Base-by-base conservation (phyloP, 306 rosid genomes). In the Cicer arietinum region DNA sequence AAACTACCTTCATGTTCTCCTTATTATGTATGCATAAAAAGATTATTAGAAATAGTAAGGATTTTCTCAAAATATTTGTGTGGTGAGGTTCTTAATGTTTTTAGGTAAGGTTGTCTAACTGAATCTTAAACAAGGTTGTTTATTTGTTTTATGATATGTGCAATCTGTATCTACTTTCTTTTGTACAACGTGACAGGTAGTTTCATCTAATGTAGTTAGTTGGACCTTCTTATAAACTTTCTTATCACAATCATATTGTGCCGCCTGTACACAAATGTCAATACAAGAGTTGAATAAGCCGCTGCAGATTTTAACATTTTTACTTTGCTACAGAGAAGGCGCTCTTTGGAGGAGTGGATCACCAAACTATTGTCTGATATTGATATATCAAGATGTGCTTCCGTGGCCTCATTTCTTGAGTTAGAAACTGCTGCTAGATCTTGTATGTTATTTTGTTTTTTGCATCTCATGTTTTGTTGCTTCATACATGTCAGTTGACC, bases 361-460 rank as follows among this genome's bases (percentile, higher is more conserved):
- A 87, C 87, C 54, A 90, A 89, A 85, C 81, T 95, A 71, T 84
- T 95, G 77, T 95, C 91, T 64, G 98, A 95, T 86, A 90, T 92
- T 80, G 91, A 89, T 83, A 57, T 89, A 79, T 92, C 99, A 83
- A 90, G 99, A 85, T 90, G 99, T 41, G 85, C 90, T 84, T 88
- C 84, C 20, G 98, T 92, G 79, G 99, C 98, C 10, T 90, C 99
- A 16, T 95, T 95, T 86, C 91, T 95, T 41, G 99, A 92, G 83
- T 91, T 95, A 67, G 99, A 95, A 86, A 92, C 90, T 75, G 97
- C 98, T 73, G 99, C 99, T 80, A 92, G 99, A 85, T 87, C 93
- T 79, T 86, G 99, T 95, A 95, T 69, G 98, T 87, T 54, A 35
- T 60, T 76, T 81, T 88, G 45, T 79, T 81, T 80, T 50, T 69